Conservation (phyloP, 352 stramenopile genomes). For the Lagenidium sp. region DNA sequence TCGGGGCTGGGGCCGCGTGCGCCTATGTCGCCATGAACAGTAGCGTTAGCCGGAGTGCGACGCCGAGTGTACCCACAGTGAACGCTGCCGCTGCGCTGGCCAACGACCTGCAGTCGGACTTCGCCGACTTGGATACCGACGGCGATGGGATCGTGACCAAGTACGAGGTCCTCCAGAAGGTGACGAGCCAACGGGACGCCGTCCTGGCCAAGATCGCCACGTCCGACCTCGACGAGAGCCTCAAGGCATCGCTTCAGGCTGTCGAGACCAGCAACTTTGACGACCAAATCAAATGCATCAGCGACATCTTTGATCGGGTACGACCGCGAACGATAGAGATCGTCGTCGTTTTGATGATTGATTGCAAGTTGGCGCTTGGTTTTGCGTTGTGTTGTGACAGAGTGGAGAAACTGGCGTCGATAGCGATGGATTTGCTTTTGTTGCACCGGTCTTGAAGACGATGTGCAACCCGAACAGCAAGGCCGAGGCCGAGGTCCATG, state of each 20-base stretch:
- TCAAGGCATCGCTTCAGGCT: constrained; percentile 6
- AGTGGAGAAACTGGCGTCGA: too few relatives aligned
- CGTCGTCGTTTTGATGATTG: too few relatives aligned
- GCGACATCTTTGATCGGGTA: constrained; percentile 7
- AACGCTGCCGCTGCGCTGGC: neutral
- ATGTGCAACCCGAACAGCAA: too few relatives aligned
- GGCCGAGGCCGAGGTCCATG: too few relatives aligned
- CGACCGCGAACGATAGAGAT: neutral
- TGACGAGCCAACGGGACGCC: constrained; percentile 1
- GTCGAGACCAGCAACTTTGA: constrained; percentile 7
- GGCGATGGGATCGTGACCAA: constrained; percentile 11
- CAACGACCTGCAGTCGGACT: constrained; percentile 1
- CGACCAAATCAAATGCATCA: constrained; percentile 5
- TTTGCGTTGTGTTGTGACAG: too few relatives aligned
- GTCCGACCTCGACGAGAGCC: constrained; percentile 7
- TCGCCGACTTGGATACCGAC: constrained; percentile 7
- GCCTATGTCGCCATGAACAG: neutral
- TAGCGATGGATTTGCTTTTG: too few relatives aligned
- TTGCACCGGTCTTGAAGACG: too few relatives aligned
- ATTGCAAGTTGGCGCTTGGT: too few relatives aligned
- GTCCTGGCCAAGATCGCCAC: constrained; percentile 8
- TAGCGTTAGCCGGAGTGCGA: too few relatives aligned
- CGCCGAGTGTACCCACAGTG: too few relatives aligned
- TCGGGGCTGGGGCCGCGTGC: neutral
- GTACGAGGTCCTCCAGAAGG: constrained; percentile 6